These are phyloP conservation scores for Neurospora sp. DNA, from an alignment of 495 filamentous ascomycete species.

Conservation along the genomic window DNA sequence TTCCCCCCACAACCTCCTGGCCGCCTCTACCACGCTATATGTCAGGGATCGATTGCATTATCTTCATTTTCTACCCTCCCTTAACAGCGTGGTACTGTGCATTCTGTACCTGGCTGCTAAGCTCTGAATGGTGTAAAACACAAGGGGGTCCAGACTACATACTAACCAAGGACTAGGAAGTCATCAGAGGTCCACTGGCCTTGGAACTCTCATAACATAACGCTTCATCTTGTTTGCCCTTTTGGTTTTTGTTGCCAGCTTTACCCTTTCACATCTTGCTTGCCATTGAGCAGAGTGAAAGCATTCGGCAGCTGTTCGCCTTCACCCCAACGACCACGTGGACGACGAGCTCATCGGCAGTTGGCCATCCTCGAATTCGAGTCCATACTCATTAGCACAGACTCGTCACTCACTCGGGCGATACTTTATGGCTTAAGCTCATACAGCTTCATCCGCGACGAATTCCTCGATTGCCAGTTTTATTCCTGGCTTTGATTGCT, in stretches of 20 bases:
- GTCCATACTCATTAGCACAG: not conserved
- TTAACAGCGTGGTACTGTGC: not conserved
- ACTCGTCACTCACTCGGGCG: not conserved
- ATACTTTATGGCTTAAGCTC: not conserved
- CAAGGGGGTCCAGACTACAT: not conserved
- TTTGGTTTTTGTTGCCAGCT: not conserved
- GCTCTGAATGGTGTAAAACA: not conserved
- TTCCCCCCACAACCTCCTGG: not conserved
- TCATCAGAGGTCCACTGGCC: not conserved
- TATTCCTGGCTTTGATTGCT: not conserved
- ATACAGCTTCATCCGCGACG: not conserved
- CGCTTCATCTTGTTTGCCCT: not conserved
- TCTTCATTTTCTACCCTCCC: not conserved
- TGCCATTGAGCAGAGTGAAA: not conserved
- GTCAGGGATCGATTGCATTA: not conserved
- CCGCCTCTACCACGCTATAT: not conserved
- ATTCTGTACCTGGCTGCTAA: not conserved
- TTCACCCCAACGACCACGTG: not conserved
- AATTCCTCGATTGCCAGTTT: not conserved
- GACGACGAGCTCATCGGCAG: not conserved
- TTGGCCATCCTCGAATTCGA: not conserved
- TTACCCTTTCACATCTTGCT: not conserved
- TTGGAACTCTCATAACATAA: not conserved
- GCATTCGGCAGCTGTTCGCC: not conserved
- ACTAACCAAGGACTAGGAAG: not conserved